These are phyloP conservation scores for Termitomyces eurrhizus DNA, from an alignment of 768 basidiomycete species.

Conservation along the genomic window DNA sequence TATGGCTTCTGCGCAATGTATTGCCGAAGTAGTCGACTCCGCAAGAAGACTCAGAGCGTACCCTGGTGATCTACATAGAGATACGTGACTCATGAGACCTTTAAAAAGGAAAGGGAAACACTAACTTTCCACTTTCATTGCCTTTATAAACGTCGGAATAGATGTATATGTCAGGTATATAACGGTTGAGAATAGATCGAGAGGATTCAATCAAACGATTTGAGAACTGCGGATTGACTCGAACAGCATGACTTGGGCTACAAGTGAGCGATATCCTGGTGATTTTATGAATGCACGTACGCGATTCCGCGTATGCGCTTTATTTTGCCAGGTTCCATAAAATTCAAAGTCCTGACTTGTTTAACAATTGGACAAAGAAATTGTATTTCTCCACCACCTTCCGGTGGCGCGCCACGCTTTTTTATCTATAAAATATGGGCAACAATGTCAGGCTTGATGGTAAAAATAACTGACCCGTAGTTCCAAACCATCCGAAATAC, in stretches of 20 bases:
- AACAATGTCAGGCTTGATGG: neutral
- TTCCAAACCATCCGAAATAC: conserved; percentile 87
- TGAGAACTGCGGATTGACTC: conserved; percentile 95
- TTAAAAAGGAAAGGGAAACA: neutral
- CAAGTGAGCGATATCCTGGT: neutral
- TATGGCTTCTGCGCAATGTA: conserved; percentile 84
- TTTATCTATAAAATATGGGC: conserved; percentile 59
- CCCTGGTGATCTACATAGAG: conserved; percentile 75
- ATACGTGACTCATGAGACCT: neutral
- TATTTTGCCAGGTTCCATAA: conserved; percentile 87
- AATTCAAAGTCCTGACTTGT: conserved; percentile 89
- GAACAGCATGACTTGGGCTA: conserved; percentile 77
- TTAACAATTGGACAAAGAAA: conserved; percentile 92
- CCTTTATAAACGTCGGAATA: conserved; percentile 99
- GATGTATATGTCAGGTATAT: conserved; percentile 96
- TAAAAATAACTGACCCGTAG: conserved; percentile 53
- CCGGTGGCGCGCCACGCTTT: conserved; percentile 87
- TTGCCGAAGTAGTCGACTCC: conserved; percentile 86
- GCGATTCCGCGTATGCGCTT: conserved; percentile 94
- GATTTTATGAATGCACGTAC: conserved; percentile 43
- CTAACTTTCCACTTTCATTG: conserved; percentile 94
- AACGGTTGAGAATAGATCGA: conserved; percentile 89
- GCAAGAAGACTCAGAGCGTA: conserved; percentile 90
- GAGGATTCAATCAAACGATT: conserved; percentile 97
- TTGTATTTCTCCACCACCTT: conserved; percentile 90